Base-by-base conservation (phyloP, 441 rosid genomes). In the Capsella rubella region DNA sequence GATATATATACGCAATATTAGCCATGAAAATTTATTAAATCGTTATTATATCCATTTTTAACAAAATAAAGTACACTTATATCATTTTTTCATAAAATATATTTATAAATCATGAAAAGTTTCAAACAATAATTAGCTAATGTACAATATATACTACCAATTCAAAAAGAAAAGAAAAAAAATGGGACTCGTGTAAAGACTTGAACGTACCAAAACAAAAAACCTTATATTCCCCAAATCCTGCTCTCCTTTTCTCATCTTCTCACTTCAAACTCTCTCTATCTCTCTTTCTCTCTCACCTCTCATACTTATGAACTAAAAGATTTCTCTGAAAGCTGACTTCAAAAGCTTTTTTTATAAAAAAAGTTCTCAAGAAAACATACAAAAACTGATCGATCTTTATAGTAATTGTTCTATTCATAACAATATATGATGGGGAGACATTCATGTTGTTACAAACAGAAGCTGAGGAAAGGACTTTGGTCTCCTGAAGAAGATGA, bases 401-500 rank as follows among this genome's bases (percentile, higher is more conserved):
- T 40, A 8, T 42, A 32, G 18, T 16, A 21, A 21, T 21, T 21
- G 25, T 21, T 21, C 25, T 21, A 21, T 21, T 21, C 14, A 31
- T 49, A 49, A 21, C 25, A 6, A 40, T 28, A 51, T 4, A 51
- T 7, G 40, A 93, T 93, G 98, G 98, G 95, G 51, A 91, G 91
- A 80, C 96, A 89, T 79, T 87, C 96, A 55, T 90, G 93, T 68
- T 91, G 93, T 80, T 83, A 89, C 85, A 90, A 88, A 82, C 97
- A 93, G 87, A 93, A 93, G 83, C 87, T 91, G 39, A 83, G 93
- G 82, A 93, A 93, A 84, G 98, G 98, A 39, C 91, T 93, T 55
- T 93, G 98, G 98, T 93, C 98, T 42, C 98, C 97, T 29, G 98
- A 93, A 67, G 98, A 93, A 89, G 98, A 93, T 73, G 96, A 89